Percentiles rank a stretch among this genome's conserved stretches.
phyloP scores from a whole-genome alignment of 345 rosid genomes.

The Excoecaria agallocha region DNA sequence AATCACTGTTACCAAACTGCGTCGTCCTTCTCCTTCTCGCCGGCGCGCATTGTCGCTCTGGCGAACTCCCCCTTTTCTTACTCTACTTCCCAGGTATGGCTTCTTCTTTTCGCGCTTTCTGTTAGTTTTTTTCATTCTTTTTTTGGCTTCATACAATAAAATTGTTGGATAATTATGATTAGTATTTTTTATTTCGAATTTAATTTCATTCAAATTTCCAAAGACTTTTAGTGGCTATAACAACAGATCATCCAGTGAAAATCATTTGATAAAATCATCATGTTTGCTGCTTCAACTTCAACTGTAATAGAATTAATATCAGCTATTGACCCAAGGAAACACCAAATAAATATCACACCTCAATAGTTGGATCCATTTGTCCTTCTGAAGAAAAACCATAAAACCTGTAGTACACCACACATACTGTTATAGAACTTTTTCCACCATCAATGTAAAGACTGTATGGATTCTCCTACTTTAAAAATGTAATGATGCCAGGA shows the following conservation, averaged over 20 bases:
- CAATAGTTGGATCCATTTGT: constrained; percentile 87
- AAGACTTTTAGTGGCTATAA: constrained; percentile 10
- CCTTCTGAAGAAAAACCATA: constrained; percentile 91
- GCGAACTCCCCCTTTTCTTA: constrained; percentile 11
- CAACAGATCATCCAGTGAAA: constrained; percentile 4
- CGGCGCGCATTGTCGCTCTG: constrained; percentile 52
- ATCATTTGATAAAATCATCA: neutral
- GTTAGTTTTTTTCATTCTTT: too few relatives aligned
- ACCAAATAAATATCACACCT: constrained; percentile 41
- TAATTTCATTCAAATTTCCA: constrained; percentile 7
- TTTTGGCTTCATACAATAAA: too few relatives aligned
- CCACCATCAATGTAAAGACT: constrained; percentile 3
- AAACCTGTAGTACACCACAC: constrained; percentile 48
- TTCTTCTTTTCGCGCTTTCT: too few relatives aligned
- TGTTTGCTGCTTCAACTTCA: constrained; percentile 3
- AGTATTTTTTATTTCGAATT: too few relatives aligned
- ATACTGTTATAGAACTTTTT: constrained; percentile 2
- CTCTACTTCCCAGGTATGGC: too few relatives aligned
- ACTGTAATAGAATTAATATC: neutral
- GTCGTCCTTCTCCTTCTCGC: constrained; percentile 25
- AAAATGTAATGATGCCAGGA: neutral
- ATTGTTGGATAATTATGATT: too few relatives aligned
- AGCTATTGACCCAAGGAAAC: neutral
- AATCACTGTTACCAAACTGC: neutral
- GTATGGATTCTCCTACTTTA: neutral